A percentile compares a stretch with the other conserved stretches of the same genome.
Conservation (phyloP, 2,329 filamentous ascomycete species). For the Exserohilum turcica region DNA sequence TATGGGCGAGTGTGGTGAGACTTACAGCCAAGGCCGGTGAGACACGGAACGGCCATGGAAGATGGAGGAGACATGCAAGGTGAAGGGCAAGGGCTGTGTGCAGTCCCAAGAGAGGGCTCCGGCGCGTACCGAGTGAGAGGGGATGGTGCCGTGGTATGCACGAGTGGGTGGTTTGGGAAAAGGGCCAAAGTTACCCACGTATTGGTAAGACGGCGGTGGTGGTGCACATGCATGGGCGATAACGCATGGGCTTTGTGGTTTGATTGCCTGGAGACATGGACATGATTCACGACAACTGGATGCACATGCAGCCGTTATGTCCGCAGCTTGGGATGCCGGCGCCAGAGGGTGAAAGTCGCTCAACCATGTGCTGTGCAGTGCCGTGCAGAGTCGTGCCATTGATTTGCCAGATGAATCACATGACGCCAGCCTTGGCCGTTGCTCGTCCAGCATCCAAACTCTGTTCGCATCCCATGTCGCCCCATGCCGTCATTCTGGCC, state of each 20-base stretch:
- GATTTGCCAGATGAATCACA: too few species aligned
- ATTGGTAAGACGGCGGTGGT: neutral
- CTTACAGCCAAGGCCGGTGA: neutral
- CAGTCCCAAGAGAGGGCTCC: neutral
- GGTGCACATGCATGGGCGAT: neutral
- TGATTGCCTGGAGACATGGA: neutral
- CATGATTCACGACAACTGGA: neutral
- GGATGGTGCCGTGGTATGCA: neutral
- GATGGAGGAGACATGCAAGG: neutral
- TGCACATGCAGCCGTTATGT: too few species aligned
- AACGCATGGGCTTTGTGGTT: neutral
- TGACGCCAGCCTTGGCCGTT: too few species aligned
- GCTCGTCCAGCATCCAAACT: too few species aligned
- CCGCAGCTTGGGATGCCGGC: too few species aligned
- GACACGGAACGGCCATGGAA: neutral
- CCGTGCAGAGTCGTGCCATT: too few species aligned
- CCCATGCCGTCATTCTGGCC: neutral
- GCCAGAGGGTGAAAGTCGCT: too few species aligned
- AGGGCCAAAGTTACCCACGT: neutral
- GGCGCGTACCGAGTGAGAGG: slow-evolving; percentile 4
- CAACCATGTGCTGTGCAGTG: too few species aligned
- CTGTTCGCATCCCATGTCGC: neutral
- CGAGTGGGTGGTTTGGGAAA: neutral
- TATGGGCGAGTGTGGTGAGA: neutral
- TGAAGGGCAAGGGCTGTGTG: too few species aligned